Evolutionary conservation across 768 basidiomycete species (phyloP).

Genomic region (Hysterangium stoloniferum): DNA sequence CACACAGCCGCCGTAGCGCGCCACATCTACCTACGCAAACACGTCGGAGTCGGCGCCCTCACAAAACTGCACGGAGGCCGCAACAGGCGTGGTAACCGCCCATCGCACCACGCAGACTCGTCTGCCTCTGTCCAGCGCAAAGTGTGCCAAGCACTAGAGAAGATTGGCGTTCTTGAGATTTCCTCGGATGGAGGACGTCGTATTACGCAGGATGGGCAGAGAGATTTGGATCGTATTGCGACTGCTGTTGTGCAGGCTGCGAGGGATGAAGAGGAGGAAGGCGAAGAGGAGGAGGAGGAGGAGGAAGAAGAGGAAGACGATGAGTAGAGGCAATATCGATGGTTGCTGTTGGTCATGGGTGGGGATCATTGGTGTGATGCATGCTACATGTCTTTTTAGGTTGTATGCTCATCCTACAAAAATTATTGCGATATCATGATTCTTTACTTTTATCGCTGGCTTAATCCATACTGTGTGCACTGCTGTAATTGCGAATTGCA

Average conservation of each 20-base stretch:
- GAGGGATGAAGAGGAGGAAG: conserved; percentile 68
- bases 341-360: neutral
- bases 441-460: too few species aligned
- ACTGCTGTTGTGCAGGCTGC: conserved; percentile 78
- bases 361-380: neutral
- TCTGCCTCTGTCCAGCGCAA: conserved; percentile 90
- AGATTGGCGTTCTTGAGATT: conserved; percentile 96
- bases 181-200: conserved; percentile 90
- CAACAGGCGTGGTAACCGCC: conserved; percentile 93
- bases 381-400: neutral
- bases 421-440: conserved; percentile 2
- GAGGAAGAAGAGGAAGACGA: conserved; percentile 53
- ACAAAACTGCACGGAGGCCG: conserved; percentile 96
- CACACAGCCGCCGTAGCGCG: conserved; percentile 84
- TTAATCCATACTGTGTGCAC: too few species aligned
- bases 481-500: too few species aligned
- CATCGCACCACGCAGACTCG: conserved; percentile 85
- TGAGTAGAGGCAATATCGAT: conserved; percentile 37
- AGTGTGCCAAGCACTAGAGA: conserved; percentile 94
- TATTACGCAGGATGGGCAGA: conserved; percentile 94
- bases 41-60: conserved; percentile 88
- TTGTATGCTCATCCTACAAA: conserved; percentile 1
- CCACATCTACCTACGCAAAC: conserved; percentile 99
- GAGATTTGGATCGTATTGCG: conserved; percentile 91
- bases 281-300: conserved; percentile 64